Base-by-base conservation (phyloP, 768 basidiomycete genomes). In the Rickenella mellea region DNA sequence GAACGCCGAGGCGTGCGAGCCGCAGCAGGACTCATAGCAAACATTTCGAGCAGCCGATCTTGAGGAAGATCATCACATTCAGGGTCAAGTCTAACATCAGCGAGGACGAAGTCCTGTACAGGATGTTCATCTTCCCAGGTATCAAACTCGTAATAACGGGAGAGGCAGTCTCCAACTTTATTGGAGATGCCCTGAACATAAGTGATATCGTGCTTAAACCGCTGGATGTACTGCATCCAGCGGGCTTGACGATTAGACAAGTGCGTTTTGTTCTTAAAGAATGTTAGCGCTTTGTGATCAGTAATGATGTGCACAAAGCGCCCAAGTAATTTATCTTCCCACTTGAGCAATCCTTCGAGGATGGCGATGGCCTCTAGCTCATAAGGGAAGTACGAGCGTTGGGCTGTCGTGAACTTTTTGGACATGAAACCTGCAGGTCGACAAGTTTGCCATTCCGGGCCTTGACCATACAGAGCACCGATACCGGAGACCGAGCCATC, bases 261-360 rank as follows among this genome's bases (percentile, higher is more conserved):
- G 1, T 46, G 28, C 11, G 29, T 19, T 19, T 52, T 48, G 0
- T 49, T 55, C 8, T 59, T 52, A 30, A 64, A 61, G 49, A 58
- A 58, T 17, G 48, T 43, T 2, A 64, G 51, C 0, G 56, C 52
- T 20, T 57, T 38, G 37, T 64, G 61, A 40, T 63, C 56, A 0
- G 57, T 59, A 0, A 58, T 41, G 1, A 64, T 45, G 1, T 27
- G 48, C 12, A 64, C 45, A 2, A 27, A 21, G 6, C 41, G 44
- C 1, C 60, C 56, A 0, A 64, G 35, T 0, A 62, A 46, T 25
- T 62, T 59, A 29, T 62, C 57, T 36, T 61, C 58, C 60, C 55
- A 63, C 25, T 59, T 60, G 3, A 60, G 9, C 0, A 63, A n/a
- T n/a, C n/a, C 39, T 6, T 40, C 39, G 6, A 40, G 7, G 3